These are phyloP conservation scores for Quercus variabilis DNA, from an alignment of 306 rosid species.

Conservation along the genomic window DNA sequence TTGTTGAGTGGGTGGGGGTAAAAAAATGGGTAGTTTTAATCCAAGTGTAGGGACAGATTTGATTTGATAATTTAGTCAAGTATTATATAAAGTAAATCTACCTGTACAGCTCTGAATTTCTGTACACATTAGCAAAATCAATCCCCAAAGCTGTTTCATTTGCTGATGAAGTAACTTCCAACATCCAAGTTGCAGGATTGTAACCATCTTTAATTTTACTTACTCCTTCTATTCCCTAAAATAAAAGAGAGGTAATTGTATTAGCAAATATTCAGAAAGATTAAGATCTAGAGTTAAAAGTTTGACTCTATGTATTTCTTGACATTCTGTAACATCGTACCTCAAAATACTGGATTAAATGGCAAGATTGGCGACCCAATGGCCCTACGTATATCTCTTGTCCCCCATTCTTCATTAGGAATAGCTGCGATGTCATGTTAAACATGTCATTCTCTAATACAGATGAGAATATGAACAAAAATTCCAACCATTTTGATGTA, in stretches of 20 bases:
- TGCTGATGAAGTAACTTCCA: slow-evolving; percentile 55
- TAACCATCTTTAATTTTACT: slow-evolving; percentile 63
- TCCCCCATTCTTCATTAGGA: slow-evolving; percentile 54
- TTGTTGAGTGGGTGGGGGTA: no score
- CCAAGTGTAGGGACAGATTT: neutral
- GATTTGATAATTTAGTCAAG: neutral
- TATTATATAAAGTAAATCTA: neutral
- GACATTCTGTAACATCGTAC: slow-evolving; percentile 16
- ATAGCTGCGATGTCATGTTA: slow-evolving; percentile 33
- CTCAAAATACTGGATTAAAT: slow-evolving; percentile 58
- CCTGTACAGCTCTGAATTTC: slow-evolving; percentile 53
- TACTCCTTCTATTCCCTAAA: slow-evolving; percentile 44
- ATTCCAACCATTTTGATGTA: no score
- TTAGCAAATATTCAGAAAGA: neutral
- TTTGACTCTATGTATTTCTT: no score
- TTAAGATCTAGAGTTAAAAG: no score
- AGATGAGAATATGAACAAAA: no score
- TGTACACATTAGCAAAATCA: slow-evolving; percentile 57
- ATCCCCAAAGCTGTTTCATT: slow-evolving; percentile 50
- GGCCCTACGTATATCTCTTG: slow-evolving; percentile 58
- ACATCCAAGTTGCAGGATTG: slow-evolving; percentile 86
- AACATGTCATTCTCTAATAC: neutral
- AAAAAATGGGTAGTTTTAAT: no score
- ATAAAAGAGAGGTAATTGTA: slow-evolving; percentile 10
- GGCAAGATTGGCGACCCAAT: slow-evolving; percentile 46